These are phyloP conservation scores for Cladosporium colombiae DNA, from an alignment of 2,329 filamentous ascomycete species.

Conservation along the genomic window DNA sequence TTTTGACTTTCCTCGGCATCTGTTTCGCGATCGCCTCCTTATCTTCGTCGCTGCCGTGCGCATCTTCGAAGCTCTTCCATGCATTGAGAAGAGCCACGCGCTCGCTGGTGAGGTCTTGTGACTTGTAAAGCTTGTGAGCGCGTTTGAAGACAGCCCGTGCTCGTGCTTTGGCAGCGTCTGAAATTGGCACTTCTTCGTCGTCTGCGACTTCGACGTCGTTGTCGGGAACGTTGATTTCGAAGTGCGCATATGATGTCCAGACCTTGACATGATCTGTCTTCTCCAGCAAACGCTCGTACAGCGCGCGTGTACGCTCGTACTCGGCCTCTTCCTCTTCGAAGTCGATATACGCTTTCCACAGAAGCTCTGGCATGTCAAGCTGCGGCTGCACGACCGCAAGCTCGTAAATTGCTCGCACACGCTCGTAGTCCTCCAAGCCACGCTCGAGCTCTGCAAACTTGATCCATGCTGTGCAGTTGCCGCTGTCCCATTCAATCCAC, in stretches of 20 bases:
- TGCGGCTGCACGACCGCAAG: slow-evolving; percentile 78
- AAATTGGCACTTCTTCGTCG: slow-evolving; percentile 62
- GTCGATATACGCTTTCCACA: slow-evolving; percentile 98
- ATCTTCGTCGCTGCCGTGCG: slow-evolving; percentile 74
- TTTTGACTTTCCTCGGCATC: slow-evolving; percentile 93
- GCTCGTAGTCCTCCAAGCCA: slow-evolving; percentile 84
- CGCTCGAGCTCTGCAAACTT: slow-evolving; percentile 92
- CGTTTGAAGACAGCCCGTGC: slow-evolving; percentile 83
- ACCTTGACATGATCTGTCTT: slow-evolving; percentile 99
- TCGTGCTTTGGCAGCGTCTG: slow-evolving; percentile 78
- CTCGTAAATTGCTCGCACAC: slow-evolving; percentile 88
- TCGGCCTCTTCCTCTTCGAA: slow-evolving; percentile 96
- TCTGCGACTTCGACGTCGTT: slow-evolving; percentile 59
- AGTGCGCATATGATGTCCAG: slow-evolving; percentile 98
- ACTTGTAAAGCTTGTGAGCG: slow-evolving; percentile 83
- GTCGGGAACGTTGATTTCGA: slow-evolving; percentile 92
- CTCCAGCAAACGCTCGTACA: slow-evolving; percentile 88
- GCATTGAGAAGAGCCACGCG: slow-evolving; percentile 87
- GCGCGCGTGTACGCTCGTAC: slow-evolving; percentile 74
- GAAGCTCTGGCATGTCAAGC: slow-evolving; percentile 93
- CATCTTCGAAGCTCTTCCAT: slow-evolving; percentile 89
- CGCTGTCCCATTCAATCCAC: slow-evolving; percentile 86
- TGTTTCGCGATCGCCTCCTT: slow-evolving; percentile 82
- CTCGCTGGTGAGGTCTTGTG: slow-evolving; percentile 89
- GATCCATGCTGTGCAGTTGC: slow-evolving; percentile 94